A percentile compares a stretch with the other conserved stretches of the same genome.
Evolutionary conservation across 805 yeast genomes (phyloP).

Genomic region (Nakazawaea anatomiae): DNA sequence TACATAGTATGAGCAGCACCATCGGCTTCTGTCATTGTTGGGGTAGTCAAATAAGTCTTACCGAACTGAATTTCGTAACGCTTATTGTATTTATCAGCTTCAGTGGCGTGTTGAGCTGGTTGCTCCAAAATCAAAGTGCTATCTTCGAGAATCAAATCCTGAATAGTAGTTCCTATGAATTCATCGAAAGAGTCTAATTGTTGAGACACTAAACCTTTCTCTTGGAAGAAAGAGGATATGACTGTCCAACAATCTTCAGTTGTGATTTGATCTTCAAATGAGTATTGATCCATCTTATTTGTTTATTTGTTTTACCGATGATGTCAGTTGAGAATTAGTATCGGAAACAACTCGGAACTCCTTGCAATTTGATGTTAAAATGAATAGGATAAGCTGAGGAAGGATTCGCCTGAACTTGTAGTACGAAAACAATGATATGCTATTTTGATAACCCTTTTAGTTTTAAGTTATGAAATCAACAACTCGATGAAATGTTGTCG

Average conservation of each 20-base stretch:
- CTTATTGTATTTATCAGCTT: constrained; percentile 82
- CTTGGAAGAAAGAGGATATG: constrained; percentile 91
- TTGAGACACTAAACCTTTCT: constrained; percentile 95
- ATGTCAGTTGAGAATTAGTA: too few species aligned
- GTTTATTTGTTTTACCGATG: constrained; percentile 12
- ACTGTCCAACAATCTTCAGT: constrained; percentile 99
- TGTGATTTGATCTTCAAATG: constrained; percentile 75
- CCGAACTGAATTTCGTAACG: constrained; percentile 97
- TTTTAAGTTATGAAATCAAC: too few species aligned
- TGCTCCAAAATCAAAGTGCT: constrained; percentile 91
- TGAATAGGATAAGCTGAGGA: too few species aligned
- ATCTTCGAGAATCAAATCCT: constrained; percentile 95
- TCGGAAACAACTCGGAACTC: too few species aligned
- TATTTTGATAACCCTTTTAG: too few species aligned
- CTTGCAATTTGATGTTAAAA: too few species aligned
- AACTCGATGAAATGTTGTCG: too few species aligned
- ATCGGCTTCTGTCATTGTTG: constrained; percentile 98
- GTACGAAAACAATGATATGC: too few species aligned
- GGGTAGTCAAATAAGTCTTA: constrained; percentile 91
- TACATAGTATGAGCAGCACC: constrained; percentile 99
- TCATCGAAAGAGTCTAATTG: constrained; percentile 98
- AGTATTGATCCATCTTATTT: constrained; percentile 49
- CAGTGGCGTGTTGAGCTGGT: constrained; percentile 95
- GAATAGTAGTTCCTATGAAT: constrained; percentile 93
- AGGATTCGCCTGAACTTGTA: too few species aligned